Conservation (phyloP, 352 stramenopile genomes). For the Thraustochytrium sp. region DNA sequence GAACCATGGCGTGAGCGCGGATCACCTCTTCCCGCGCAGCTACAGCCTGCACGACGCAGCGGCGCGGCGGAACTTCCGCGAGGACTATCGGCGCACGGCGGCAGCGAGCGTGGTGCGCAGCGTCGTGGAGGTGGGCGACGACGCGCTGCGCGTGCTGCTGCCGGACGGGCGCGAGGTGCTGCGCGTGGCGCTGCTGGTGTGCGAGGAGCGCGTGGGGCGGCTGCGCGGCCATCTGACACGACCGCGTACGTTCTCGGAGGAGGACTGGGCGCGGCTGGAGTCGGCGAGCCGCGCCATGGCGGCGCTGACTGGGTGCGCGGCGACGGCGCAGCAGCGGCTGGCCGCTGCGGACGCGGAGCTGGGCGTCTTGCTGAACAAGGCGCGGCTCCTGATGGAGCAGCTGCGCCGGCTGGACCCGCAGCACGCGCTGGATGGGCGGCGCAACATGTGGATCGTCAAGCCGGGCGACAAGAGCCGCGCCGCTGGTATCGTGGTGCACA, state of each 20-base stretch:
- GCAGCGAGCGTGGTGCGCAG: constrained; percentile 44
- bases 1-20: background rate
- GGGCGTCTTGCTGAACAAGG: background rate
- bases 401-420: constrained; percentile 2
- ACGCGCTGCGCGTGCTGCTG: constrained; percentile 14
- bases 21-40: constrained; percentile 48
- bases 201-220: constrained; percentile 23
- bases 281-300: background rate
- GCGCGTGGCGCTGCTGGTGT: constrained; percentile 44
- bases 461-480: constrained; percentile 73
- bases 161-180: background rate
- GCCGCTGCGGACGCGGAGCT: background rate
- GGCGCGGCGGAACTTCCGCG: constrained; percentile 26
- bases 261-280: constrained; percentile 13
- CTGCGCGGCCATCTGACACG: constrained; percentile 31
- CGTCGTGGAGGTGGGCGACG: background rate
- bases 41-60: constrained; percentile 44
- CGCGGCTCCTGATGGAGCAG: background rate
- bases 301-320: background rate
- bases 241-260: constrained; percentile 34
- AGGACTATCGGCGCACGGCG: constrained; percentile 47
- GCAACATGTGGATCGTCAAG: constrained; percentile 93
- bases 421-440: constrained; percentile 49
- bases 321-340: background rate
- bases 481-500: constrained; percentile 84